Evolutionary conservation across 2,329 filamentous ascomycete genomes (phyloP), one percentile per base, ranked within the genome.

Genomic region (Aspergillus sp.): DNA sequence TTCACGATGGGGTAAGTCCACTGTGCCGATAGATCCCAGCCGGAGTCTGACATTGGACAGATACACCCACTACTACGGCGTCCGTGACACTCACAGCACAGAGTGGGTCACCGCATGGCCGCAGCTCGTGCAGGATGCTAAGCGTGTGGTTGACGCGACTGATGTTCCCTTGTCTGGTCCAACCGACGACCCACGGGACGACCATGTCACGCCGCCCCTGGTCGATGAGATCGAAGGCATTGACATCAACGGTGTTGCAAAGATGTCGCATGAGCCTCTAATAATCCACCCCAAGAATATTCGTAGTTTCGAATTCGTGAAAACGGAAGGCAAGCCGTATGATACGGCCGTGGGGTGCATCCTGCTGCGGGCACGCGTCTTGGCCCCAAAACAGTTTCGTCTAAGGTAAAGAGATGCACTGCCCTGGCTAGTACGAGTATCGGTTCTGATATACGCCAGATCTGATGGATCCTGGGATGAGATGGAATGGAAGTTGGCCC

Each of bases 301-400:
- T 1, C 41, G 38, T 0, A 2, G 10, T 0, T 55, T 36, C 23
- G 30, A 7, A 10, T 65, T 58, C 36, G 59, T 60, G 45, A 69
- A 67, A 28, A 70, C 68, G 1, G 56, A 13, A 1, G 25, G 12
- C 2, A 64, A 54, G 51, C 62, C 65, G 10, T 69, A 69, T 15
- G 65, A 69, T 53, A n/a, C 36, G 21, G 67, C 67, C 4, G 63
- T 67, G 13, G 48, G 59, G 3, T 63, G 60, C 19, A 59, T 70
- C 19, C 32, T 69, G 13, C 57, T 70, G 4, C 51, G 66, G 13
- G 64, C 64, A 2, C 57, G 52, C 12, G 60, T 63, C 60, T 30
- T 69, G 41, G 66, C 65, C 32, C 67, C 63, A 1, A 38, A 43
- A 1, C 13, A 47, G 2, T 53, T 69, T 15, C 6, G 25, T 19